phyloP scores from a whole-genome alignment of 2,329 filamentous ascomycete genomes.

The Microsporum canis region DNA sequence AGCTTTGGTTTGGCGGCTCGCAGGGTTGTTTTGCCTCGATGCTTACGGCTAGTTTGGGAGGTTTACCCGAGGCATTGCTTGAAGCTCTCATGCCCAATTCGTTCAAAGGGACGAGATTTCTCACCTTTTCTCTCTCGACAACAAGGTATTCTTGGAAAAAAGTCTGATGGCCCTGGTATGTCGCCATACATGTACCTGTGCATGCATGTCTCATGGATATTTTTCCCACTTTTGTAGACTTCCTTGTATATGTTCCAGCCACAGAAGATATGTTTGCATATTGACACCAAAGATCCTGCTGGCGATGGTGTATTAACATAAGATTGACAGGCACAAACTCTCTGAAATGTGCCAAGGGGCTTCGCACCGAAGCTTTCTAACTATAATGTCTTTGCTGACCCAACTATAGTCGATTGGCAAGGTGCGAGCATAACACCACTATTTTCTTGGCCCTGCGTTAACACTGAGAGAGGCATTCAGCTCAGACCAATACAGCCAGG shows the following conservation, averaged over 20 bases:
- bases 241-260: neutral
- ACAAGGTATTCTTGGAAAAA: neutral
- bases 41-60: neutral
- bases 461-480: no score
- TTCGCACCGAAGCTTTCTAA: neutral
- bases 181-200: neutral
- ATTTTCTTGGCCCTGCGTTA: no score
- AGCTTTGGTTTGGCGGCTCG: neutral
- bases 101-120: neutral
- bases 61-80: neutral
- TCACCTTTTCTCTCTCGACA: neutral
- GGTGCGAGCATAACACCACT: no score
- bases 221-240: neutral
- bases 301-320: neutral
- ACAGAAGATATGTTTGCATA: neutral
- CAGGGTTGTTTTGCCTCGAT: no score
- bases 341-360: neutral
- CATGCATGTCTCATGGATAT: neutral
- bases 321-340: neutral
- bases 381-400: neutral
- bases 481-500: no score
- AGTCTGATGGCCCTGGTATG: neutral
- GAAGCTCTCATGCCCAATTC: neutral
- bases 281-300: neutral
- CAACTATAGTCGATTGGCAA: no score